Evolutionary conservation across 2,329 filamentous ascomycete genomes (phyloP), one percentile per base, ranked within the genome.

Genomic region (Pseudocercospora fuligena): DNA sequence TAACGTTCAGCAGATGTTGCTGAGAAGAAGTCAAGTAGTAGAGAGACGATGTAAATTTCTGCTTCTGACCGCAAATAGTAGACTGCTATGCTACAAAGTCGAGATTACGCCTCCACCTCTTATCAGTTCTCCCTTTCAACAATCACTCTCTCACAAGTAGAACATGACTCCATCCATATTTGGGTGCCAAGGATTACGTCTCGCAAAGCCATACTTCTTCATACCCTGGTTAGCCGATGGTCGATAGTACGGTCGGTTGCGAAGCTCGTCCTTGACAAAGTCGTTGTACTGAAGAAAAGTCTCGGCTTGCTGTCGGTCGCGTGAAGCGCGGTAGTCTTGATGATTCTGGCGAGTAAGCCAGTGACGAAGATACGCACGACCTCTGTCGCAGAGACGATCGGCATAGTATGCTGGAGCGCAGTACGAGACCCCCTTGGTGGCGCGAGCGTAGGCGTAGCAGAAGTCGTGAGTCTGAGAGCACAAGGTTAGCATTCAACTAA

Each of bases 311-410:
- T n/a, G n/a, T n/a, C n/a, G n/a, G n/a, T n/a, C n/a, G n/a, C n/a
- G n/a, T n/a, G 40, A 43, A 5, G 40, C 40, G 1, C 40, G 40
- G 16, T 43, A 43, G 16, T 1, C 4, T 8, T n/a, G 40, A 19
- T 43, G 5, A 9, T 43, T 7, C 1, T 19, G 40, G 3, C 40
- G 40, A 8, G 40, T 43, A 0, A 43, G 40, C 40, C 40, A 43
- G 40, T 43, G 47, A 25, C 47, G 47, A 3, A 80, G 61, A 51
- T 78, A 79, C n/a, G 19, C 12, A 1, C 74, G 67, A 0, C 73
- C 78, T 0, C 79, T 76, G 12, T 80, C 79, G 66, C 78, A 81
- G 3, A 82, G 75, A 1, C 74, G 73, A 57, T 81, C 79, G 6
- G 80, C 79, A 60, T 78, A 78, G 73, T 81, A 81, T 0, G 79